Evolutionary conservation across 352 stramenopile species (phyloP), one percentile per base, ranked within the genome.

Genomic region (Phytophthora aleatoria): DNA sequence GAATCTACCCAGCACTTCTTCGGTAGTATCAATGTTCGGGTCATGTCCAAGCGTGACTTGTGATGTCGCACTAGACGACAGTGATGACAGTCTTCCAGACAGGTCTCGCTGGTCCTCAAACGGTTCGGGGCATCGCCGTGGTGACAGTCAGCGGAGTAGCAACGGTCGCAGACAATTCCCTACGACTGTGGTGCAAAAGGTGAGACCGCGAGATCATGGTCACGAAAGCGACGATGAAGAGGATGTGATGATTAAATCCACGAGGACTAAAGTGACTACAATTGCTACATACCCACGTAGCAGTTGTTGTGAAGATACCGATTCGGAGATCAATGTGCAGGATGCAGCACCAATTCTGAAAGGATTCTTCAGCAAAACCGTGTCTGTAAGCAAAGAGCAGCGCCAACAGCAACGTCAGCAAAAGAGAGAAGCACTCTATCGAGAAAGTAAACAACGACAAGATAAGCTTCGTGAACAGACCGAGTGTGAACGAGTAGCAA

Each of bases 361-460:
- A 57, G 77, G 80, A 47, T 89, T 89, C 43, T 89, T 90, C 56
- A 83, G 53, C 42, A 79, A 80, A 33, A 76, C 42, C n/a, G 64
- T 78, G 12, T 69, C 59, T 11, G 50, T 58, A 0, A 76, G 69
- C 2, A 77, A 83, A 26, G 68, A 75, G 27, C 43, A 83, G 12
- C 79, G 81, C 11, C 63, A 58, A 0, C 75, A 83, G 20, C 69
- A 86, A 39, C 68, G 69, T 15, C 60, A 85, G 28, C 68, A 67
- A 4, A 67, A 65, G 11, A 79, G 81, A 20, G 71, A 84, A 11
- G 45, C 61, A 1, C 51, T 83, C 16, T 90, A 89, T 50, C 57
- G 67, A 42, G 64, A 53, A 24, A 81, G 67, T 39, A 77, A 66
- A n/a, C 50, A 80, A 45, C 73, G 81, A 5, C 81, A 90, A 20